Evolutionary conservation across 345 rosid species (phyloP).

Genomic region (Citropsis articulata): DNA sequence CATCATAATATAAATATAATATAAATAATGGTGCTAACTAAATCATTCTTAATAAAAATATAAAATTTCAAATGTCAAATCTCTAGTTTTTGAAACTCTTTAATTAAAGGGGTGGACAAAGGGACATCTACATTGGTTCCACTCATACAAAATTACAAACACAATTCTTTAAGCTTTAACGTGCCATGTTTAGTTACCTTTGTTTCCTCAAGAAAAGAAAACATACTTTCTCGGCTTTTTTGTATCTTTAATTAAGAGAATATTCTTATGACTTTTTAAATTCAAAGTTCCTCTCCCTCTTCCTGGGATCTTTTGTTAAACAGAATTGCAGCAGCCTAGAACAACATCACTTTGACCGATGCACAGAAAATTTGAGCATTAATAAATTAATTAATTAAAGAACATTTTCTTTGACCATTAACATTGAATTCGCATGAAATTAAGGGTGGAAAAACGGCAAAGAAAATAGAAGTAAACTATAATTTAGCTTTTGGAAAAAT

Average conservation of each 20-base stretch:
- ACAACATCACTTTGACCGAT: background rate
- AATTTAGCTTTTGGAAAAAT: constrained; percentile 13
- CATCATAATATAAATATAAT: no score
- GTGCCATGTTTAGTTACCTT: constrained; percentile 28
- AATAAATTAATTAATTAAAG: background rate
- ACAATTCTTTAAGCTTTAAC: constrained; percentile 21
- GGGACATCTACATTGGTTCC: constrained; percentile 27
- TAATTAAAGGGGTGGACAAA: constrained; percentile 32
- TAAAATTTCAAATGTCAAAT: background rate
- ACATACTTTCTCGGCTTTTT: constrained; percentile 23
- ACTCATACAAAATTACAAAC: constrained; percentile 4
- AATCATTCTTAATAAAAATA: background rate
- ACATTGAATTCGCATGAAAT: constrained; percentile 11
- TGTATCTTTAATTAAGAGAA: constrained; percentile 7
- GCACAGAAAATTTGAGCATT: background rate
- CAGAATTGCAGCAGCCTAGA: background rate
- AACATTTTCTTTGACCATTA: background rate
- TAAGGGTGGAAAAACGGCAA: constrained; percentile 16
- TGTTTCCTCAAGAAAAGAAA: constrained; percentile 25
- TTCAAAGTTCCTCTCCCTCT: background rate
- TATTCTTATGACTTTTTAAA: background rate
- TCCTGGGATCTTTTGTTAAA: background rate
- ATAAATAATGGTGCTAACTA: no score
- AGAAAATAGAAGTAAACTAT: constrained; percentile 18
- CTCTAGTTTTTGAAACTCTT: background rate